Conservation (phyloP, 805 yeast genomes). For the Tetrapisispora nanseiensis region DNA sequence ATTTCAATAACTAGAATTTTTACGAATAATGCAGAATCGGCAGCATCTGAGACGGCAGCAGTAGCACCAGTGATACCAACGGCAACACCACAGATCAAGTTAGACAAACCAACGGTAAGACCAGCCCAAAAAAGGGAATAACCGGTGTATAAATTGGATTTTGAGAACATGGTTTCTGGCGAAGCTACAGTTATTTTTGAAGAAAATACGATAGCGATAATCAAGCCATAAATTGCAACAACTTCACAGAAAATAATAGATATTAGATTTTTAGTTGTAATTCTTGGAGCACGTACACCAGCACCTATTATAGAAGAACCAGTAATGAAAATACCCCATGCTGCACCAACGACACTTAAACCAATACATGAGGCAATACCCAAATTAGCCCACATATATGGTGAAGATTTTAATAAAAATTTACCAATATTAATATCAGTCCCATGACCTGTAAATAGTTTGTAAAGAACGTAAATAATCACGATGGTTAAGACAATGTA, state of each 20-base stretch:
- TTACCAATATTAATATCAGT: conserved; percentile 87
- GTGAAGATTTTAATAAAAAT: conserved; percentile 75
- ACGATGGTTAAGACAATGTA: conserved; percentile 17
- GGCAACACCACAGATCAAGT: conserved; percentile 91
- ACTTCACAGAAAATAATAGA: conserved; percentile 98
- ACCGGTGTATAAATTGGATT: conserved; percentile 87
- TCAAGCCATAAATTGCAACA: conserved; percentile 95
- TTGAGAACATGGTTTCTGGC: conserved; percentile 54
- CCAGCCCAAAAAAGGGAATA: conserved; percentile 98
- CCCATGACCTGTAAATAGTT: conserved; percentile 81
- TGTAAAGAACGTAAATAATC: conserved; percentile 23
- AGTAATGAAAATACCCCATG: conserved; percentile 97
- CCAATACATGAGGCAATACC: conserved; percentile 92
- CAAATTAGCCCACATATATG: conserved; percentile 92
- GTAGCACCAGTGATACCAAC: conserved; percentile 97
- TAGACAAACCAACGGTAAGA: conserved; percentile 84
- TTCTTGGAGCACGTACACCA: conserved; percentile 95
- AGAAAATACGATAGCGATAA: conserved; percentile 94
- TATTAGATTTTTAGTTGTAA: conserved; percentile 92
- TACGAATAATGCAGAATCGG: conserved; percentile 89
- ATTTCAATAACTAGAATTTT: conserved; percentile 94
- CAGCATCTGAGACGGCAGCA: conserved; percentile 97
- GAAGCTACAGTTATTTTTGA: conserved; percentile 71
- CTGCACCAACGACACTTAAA: conserved; percentile 91
- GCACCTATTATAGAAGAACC: conserved; percentile 95